Conservation (phyloP, 495 filamentous ascomycete species). For the Neurospora pannonica region DNA sequence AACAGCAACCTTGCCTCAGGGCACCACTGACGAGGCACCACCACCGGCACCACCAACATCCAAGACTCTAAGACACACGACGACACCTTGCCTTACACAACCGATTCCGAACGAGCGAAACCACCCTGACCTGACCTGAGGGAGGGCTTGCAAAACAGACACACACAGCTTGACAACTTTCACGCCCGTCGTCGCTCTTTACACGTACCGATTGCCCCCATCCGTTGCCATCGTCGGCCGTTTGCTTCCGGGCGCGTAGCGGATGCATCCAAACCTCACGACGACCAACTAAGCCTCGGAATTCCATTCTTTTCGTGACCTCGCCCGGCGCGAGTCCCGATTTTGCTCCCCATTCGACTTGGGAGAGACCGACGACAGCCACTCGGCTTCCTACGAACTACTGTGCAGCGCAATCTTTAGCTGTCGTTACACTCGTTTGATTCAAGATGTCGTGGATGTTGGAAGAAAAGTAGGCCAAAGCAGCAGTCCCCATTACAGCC, state of each 20-base stretch:
- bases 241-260: neutral
- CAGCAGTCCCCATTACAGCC: neutral
- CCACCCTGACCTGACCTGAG: neutral
- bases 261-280: conserved; percentile 13
- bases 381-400: neutral
- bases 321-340: conserved; percentile 34
- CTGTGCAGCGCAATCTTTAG: conserved; percentile 4
- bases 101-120: neutral
- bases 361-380: conserved; percentile 7
- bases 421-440: conserved; percentile 27
- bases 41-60: neutral
- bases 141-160: neutral
- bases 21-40: neutral
- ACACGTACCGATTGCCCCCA: neutral
- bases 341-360: conserved; percentile 6
- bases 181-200: neutral
- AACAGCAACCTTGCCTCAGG: neutral
- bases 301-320: conserved; percentile 11
- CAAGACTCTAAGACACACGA: neutral
- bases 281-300: conserved; percentile 4
- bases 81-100: neutral
- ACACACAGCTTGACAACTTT: neutral
- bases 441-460: conserved; percentile 47
- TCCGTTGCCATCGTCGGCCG: neutral
- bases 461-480: conserved; percentile 67